Evolutionary conservation across 495 filamentous ascomycete species (phyloP), one percentile per base, ranked within the genome.

Genomic region (Aspergillus conjunctus): DNA sequence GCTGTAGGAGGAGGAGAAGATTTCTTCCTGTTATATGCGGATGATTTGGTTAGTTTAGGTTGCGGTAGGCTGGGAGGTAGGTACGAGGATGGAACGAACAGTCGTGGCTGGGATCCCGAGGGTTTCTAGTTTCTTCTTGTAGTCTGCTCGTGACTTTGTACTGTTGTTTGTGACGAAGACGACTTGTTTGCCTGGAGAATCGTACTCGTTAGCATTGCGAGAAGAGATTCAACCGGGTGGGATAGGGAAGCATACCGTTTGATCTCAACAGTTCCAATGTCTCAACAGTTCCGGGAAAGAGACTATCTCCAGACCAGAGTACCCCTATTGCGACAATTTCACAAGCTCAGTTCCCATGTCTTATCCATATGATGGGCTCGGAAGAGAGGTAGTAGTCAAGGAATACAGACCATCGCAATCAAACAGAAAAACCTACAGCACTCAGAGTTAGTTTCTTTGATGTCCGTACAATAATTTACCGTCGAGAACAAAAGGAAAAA

Each of bases 91-190:
- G 41, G 22, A 32, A 46, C 49, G 9, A 66, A 88, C 85, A 32
- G 83, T 83, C 53, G 81, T 80, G 62, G 86, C 86, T 0, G 90
- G 88, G 60, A 98, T 97, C 0, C 90, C 91, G 66, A 97, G 78
- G 21, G 70, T 74, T n/a, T 88, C 85, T 49, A 98, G 85, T 66
- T 97, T 98, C 76, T 93, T 92, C 72, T 87, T 86, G 74, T 98
- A 98, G 67, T 95, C 91, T 22, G 85, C 81, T 17, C 94, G 90
- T 17, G 93, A 96, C 71, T 98, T 98, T 30, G 94, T 98, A 71
- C 91, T 95, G 81, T 99, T 99, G 74, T 99, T 99, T 4, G 94
- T 98, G 48, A 99, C 94, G 71, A 99, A 99, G 59, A 99, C 87
- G 17, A 94, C 79, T 73, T 87, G 90, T 73, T 99, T 99, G 56